Evolutionary conservation across 2,329 filamentous ascomycete species (phyloP), one percentile per base, ranked within the genome.

Genomic region (Microsporum audouinii): DNA sequence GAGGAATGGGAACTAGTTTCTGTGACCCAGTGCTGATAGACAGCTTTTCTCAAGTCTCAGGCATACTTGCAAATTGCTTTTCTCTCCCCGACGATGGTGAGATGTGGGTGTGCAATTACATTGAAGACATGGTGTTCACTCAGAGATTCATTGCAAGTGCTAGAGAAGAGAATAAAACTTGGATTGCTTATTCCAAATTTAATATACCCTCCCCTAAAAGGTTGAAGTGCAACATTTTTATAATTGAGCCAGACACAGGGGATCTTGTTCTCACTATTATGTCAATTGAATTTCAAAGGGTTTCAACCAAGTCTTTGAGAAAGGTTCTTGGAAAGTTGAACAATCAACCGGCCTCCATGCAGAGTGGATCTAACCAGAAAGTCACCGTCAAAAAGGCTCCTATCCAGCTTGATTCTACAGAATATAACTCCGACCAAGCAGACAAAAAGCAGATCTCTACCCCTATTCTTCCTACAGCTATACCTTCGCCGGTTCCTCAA

Each of bases 251-350:
- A 6, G 27, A 33, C 1, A 33, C 53, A 4, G 53, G 53, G 7
- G 31, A 57, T 36, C 34, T 57, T 17, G 53, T 57, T 36, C 31
- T 57, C 31, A 57, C 53, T 3, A 57, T 57, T 7, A 57, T 31
- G 53, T 31, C 53, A 14, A 57, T 57, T 36, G 53, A 57, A 14
- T 57, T 57, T 38, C 53, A 57, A 36, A 57, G 5, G 14, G 53
- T 57, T 36, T 57, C 53, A 8, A 36, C 38, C 31, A 57, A 57
- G 31, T 57, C 53, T 14, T 57, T 57, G 14, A 8, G n/a, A n/a
- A 57, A 57, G 53, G 31, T 57, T 36, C 53, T 57, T 57, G 53
- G 53, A 36, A 57, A 36, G 31, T 23, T 57, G n/a, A 57, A 57
- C 14, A 57, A n/a, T 27, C 39, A 43, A 14, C 39, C 10, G 12